Evolutionary conservation across 768 basidiomycete genomes (phyloP), one percentile per base, ranked within the genome.

Genomic region (Podaxis pistillaris): DNA sequence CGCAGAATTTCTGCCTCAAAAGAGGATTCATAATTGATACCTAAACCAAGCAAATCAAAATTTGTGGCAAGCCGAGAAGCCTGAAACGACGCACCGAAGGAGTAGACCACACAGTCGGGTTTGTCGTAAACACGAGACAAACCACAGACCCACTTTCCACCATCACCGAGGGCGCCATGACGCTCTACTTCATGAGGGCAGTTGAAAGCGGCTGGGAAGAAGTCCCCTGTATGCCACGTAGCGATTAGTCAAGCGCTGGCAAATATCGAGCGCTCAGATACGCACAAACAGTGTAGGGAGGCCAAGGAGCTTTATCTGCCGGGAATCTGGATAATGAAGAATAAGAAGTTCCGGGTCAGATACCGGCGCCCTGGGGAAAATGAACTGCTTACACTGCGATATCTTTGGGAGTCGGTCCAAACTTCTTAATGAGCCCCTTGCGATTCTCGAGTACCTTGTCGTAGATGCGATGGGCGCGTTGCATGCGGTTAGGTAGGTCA

Each of bases 101-200:
- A 84, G 65, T 89, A 89, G 57, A 89, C 73, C 52, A 87, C 71
- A 67, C 87, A 88, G 52, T 83, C 76, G 22, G 71, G 72, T 71
- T 87, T 87, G 56, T 81, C 74, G 57, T 75, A 74, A 4, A 89
- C 72, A 2, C 82, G 77, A 24, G 83, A 83, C 26, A 88, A 68
- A 1, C 88, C 88, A 67, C 88, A 89, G 15, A 86, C 78, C 84
- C 86, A 89, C 73, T 89, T 89, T 13, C 88, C 87, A 13, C 88
- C 87, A 68, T 88, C 87, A 17, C 86, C 86, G 8, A 89, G 72
- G 13, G 79, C 76, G 44, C 83, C 83, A 11, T 81, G 68, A 12
- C 83, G 81, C 63, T 79, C 75, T 8, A 81, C 67, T 64, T 82
- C 79, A 64, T 81, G 81, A 8, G 83, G 81, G 68, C 83, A 85